Evolutionary conservation across 2,329 filamentous ascomycete species (phyloP).

Genomic region (Lecanoromycetidae sp.): DNA sequence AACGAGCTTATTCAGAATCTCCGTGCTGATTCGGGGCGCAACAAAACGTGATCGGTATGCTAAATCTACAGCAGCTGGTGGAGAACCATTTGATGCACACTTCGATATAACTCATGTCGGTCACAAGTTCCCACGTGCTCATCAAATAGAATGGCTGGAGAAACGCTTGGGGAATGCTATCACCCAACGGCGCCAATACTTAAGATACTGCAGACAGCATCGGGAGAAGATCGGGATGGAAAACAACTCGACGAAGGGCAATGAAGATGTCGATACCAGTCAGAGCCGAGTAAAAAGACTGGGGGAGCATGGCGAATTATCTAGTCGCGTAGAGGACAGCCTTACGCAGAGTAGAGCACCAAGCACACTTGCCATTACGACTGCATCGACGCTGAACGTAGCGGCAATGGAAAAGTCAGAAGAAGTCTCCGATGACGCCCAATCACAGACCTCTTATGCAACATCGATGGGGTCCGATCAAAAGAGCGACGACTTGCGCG

Average conservation of each 20-base stretch:
- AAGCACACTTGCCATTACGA: not conserved
- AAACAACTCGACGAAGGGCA: not conserved
- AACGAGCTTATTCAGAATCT: constrained; percentile 21
- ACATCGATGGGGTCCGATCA: not conserved
- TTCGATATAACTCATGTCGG: constrained; percentile 17
- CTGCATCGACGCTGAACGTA: not conserved
- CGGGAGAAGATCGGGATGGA: constrained; percentile 14
- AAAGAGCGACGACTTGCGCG: constrained; percentile 2
- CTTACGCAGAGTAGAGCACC: not conserved
- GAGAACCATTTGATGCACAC: constrained; percentile 6
- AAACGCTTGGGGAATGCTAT: constrained; percentile 24
- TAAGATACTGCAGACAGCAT: constrained; percentile 25
- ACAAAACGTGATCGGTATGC: constrained; percentile 22
- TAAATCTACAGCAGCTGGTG: constrained; percentile 15
- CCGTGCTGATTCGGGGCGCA: constrained; percentile 20
- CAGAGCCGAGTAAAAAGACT: not conserved
- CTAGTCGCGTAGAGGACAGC: not conserved
- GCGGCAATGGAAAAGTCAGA: not conserved
- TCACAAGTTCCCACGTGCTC: constrained; percentile 18
- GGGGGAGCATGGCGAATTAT: not conserved
- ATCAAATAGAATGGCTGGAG: constrained; percentile 16
- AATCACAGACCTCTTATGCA: constrained; percentile 6
- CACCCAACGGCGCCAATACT: constrained; percentile 23
- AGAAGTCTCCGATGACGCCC: not conserved
- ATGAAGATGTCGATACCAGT: not conserved